Evolutionary conservation across 1,139 yeast species (phyloP).

Genomic region (Torulaspora pretoriensis): DNA sequence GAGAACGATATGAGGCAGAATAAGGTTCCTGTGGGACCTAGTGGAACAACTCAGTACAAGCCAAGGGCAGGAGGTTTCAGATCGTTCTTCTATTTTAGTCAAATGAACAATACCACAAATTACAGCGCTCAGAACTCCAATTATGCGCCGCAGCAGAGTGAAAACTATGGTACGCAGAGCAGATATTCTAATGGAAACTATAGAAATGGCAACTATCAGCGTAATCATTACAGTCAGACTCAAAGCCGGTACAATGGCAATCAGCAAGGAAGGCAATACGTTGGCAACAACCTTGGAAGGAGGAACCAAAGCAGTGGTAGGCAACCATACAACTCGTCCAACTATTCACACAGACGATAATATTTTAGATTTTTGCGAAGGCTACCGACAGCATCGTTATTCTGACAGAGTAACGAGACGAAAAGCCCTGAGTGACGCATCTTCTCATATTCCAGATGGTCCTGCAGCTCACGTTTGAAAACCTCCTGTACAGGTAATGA

Average conservation of each 20-base stretch:
- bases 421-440: no score
- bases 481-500: no score
- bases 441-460: no score
- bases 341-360: constrained; percentile 1
- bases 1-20: constrained; percentile 31
- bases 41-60: constrained; percentile 39
- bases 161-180: constrained; percentile 24
- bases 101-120: constrained; percentile 10
- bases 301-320: constrained; percentile 5
- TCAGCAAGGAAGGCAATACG: constrained; percentile 4
- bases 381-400: no score
- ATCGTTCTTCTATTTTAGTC: constrained; percentile 33
- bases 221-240: constrained; percentile 13
- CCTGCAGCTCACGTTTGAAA: no score
- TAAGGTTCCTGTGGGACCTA: constrained; percentile 38
- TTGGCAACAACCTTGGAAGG: constrained; percentile 1
- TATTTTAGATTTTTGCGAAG: not conserved
- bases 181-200: constrained; percentile 9
- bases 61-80: constrained; percentile 44
- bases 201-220: constrained; percentile 6
- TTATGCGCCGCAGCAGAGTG: constrained; percentile 24
- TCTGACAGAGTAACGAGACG: no score
- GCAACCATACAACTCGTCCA: constrained; percentile 1
- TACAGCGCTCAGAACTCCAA: constrained; percentile 17
- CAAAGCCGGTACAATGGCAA: constrained; percentile 7